Base-by-base conservation (phyloP, 352 stramenopile genomes). In the Elongisporangium undulatum region DNA sequence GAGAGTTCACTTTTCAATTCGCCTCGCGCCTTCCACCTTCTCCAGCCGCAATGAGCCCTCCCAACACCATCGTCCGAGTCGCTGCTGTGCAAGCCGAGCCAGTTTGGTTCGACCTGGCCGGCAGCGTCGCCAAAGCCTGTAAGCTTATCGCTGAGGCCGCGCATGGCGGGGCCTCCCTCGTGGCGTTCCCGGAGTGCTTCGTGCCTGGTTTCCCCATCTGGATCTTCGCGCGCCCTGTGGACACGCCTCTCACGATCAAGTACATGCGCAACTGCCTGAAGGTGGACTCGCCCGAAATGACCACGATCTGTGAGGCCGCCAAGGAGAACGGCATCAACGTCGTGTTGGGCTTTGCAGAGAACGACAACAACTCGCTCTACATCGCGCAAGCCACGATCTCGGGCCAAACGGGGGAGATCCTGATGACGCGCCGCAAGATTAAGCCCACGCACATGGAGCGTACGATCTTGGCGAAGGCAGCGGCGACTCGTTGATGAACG, bases 351-450 rank as follows among this genome's bases (percentile, higher is more conserved):
- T 68, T 68, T 57, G 66, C 65, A 3, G 65, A 72, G 61, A 70
- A 72, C 19, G 56, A 72, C 61, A 51, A 65, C 55, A 60, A 72
- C 57, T 66, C 61, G 65, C 57, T 72, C 12, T 72, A 72, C 61
- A 59, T 69, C 23, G 19, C 58, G 10, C 64, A 68, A 56, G 62
- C 29, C 5, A 67, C 59, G 49, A 68, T 68, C 49, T 68, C 61
- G 8, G 57, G 61, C 26, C 21, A 54, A 19, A 56, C 34, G 0
- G 61, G 65, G 1, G 65, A 66, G 20, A 66, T 72, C 49, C 26
- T 66, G 41, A 72, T 70, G 64, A 66, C 51, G 45, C 64, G 64
- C 21, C 59, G 64, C 48, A 70, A 70, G 39, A 60, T 70, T 55
- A 70, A 70, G 48, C 64, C 59, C 22, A 61, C 65, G n/a, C 65